Conservation (phyloP, 192 early-diverging fungal species). For the Coemansia sp. region DNA sequence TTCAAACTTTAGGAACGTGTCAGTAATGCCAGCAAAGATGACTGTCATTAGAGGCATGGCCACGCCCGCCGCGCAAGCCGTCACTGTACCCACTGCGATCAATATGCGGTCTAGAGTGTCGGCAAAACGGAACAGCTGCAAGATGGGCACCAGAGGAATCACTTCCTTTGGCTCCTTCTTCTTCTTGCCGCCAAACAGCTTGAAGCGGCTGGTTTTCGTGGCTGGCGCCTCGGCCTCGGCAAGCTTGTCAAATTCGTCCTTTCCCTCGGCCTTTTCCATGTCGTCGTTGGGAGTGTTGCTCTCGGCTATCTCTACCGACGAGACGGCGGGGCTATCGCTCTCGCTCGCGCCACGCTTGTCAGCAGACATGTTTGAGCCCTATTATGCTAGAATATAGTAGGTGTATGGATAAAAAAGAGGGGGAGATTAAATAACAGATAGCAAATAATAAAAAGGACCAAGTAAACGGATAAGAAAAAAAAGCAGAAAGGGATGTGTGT, state of each 20-base stretch:
- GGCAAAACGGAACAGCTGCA: slow-evolving; percentile 73
- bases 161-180: slow-evolving; percentile 39
- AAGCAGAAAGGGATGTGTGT: background rate
- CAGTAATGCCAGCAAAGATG: slow-evolving; percentile 41
- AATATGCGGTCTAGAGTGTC: slow-evolving; percentile 60
- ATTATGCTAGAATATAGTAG: background rate
- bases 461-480: background rate
- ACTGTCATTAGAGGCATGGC: slow-evolving; percentile 58
- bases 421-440: background rate
- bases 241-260: slow-evolving; percentile 6
- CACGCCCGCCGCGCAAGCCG: slow-evolving; percentile 44
- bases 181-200: slow-evolving; percentile 6
- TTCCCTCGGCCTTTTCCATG: background rate
- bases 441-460: background rate
- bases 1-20: slow-evolving; percentile 31
- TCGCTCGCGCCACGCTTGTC: slow-evolving; percentile 4
- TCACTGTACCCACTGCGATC: slow-evolving; percentile 53
- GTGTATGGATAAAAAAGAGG: background rate
- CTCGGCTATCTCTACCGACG: slow-evolving; percentile 3
- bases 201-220: background rate
- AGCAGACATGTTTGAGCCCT: background rate
- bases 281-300: slow-evolving; percentile 3
- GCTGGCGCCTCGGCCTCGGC: background rate
- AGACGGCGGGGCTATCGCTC: slow-evolving; percentile 2
- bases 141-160: slow-evolving; percentile 57